These are phyloP conservation scores for Yarrowia divulgata DNA, from an alignment of 805 yeast species.

Conservation along the genomic window DNA sequence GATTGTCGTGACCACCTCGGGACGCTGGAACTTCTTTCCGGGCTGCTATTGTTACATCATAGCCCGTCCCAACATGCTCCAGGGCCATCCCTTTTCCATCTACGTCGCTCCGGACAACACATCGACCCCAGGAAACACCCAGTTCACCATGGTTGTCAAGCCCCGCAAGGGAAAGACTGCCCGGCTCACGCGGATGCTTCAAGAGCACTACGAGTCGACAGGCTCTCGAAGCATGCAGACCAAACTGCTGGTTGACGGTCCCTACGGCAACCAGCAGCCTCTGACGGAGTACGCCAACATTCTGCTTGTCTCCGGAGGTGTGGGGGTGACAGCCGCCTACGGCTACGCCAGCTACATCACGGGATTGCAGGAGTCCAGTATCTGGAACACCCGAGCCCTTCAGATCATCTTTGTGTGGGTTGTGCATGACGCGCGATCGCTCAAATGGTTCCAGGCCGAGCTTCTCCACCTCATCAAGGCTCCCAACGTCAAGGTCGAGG, in stretches of 20 bases:
- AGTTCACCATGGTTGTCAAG: slow-evolving; percentile 33
- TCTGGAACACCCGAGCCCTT: background rate
- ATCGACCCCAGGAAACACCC: slow-evolving; percentile 7
- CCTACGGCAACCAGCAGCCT: slow-evolving; percentile 26
- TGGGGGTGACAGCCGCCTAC: slow-evolving; percentile 18
- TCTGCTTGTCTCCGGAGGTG: slow-evolving; percentile 24
- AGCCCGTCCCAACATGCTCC: slow-evolving; percentile 11
- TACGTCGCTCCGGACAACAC: slow-evolving; percentile 30
- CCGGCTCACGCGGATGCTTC: slow-evolving; percentile 14
- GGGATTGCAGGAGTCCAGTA: background rate
- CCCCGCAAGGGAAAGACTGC: slow-evolving; percentile 32
- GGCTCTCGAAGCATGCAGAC: slow-evolving; percentile 22
- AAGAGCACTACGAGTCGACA: slow-evolving; percentile 19
- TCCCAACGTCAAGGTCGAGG: slow-evolving; percentile 23
- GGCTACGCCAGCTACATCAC: slow-evolving; percentile 32
- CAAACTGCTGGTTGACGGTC: slow-evolving; percentile 22
- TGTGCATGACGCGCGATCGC: slow-evolving; percentile 10
- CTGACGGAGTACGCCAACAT: slow-evolving; percentile 18
- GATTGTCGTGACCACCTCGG: slow-evolving; percentile 18
- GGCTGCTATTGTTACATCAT: slow-evolving; percentile 35
- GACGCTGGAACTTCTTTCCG: slow-evolving; percentile 32
- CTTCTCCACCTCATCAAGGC: slow-evolving; percentile 19
- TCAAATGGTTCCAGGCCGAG: slow-evolving; percentile 32
- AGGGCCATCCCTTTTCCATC: slow-evolving; percentile 31
- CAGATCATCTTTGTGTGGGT: slow-evolving; percentile 33